phyloP scores from a whole-genome alignment of 2,329 filamentous ascomycete genomes.

The Bipolaris sorokiniana region DNA sequence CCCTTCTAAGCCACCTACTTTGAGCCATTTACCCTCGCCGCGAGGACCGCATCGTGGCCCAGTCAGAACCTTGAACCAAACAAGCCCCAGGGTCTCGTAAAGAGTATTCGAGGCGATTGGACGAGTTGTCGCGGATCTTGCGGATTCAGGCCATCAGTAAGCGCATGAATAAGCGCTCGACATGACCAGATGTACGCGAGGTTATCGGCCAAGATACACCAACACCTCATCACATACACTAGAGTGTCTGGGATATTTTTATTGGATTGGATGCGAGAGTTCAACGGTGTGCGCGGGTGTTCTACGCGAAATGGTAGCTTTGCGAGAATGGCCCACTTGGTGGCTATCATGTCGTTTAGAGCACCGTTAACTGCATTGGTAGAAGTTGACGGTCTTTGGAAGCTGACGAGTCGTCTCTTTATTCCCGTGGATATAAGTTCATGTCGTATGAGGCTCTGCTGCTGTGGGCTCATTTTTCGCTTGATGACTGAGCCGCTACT shows the following conservation, averaged over 20 bases:
- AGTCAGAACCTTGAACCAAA: neutral
- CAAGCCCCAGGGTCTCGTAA: neutral
- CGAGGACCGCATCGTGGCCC: neutral
- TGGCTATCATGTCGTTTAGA: no score
- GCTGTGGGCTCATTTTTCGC: no score
- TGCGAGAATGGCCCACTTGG: neutral
- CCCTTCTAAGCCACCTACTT: neutral
- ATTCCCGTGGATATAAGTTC: no score
- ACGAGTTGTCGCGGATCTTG: constrained; percentile 1
- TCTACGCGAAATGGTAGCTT: neutral
- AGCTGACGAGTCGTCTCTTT: no score
- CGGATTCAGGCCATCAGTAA: constrained; percentile 8
- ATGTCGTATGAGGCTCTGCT: no score
- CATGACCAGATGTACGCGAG: constrained; percentile 2
- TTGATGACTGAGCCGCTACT: no score
- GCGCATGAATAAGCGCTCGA: constrained; percentile 15
- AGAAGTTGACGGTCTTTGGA: no score
- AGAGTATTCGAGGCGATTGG: neutral
- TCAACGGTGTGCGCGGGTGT: neutral
- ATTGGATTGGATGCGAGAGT: neutral
- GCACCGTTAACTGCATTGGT: no score
- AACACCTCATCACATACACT: neutral
- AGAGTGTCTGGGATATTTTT: neutral
- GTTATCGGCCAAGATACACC: neutral
- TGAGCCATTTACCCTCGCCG: neutral